Conservation (phyloP, 306 rosid genomes). For the Trifolium subterraneum region DNA sequence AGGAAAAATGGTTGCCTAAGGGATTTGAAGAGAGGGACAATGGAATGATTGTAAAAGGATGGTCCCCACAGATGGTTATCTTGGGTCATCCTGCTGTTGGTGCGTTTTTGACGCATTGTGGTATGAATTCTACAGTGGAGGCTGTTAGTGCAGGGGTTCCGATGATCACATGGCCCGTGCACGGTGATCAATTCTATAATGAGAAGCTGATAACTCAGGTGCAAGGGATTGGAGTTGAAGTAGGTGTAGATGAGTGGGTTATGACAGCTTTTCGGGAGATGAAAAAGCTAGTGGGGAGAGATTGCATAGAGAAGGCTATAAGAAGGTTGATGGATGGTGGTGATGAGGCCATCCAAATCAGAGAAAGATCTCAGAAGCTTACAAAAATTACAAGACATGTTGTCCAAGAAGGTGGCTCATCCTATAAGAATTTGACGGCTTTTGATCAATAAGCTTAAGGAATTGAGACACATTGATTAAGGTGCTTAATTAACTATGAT, state of each 20-base stretch:
- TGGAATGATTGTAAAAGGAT: conserved; percentile 43
- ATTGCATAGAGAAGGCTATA: conserved; percentile 40
- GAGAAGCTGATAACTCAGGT: conserved; percentile 45
- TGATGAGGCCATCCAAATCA: conserved; percentile 38
- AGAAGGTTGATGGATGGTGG: conserved; percentile 46
- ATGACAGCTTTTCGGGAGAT: not conserved
- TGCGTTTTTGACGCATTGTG: conserved; percentile 42
- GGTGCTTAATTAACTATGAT: too few species aligned
- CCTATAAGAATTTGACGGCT: conserved; percentile 24
- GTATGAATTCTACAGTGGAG: conserved; percentile 43
- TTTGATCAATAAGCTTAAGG: conserved; percentile 40
- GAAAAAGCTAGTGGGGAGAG: conserved; percentile 33
- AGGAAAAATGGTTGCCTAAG: conserved; percentile 45
- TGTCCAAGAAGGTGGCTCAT: conserved; percentile 39
- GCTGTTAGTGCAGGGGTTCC: conserved; percentile 36
- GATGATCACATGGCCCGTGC: conserved; percentile 48
- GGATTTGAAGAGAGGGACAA: conserved; percentile 41
- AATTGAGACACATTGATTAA: not conserved
- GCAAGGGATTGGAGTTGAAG: conserved; percentile 45
- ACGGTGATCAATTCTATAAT: conserved; percentile 41
- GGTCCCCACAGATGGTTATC: conserved; percentile 43
- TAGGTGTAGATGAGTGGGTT: conserved; percentile 47
- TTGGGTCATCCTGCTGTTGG: conserved; percentile 37
- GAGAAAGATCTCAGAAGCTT: conserved; percentile 19
- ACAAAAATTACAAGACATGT: conserved; percentile 41